Evolutionary conservation across 352 stramenopile genomes (phyloP), one percentile per base, ranked within the genome.

Genomic region (Phytopythium sindhum): DNA sequence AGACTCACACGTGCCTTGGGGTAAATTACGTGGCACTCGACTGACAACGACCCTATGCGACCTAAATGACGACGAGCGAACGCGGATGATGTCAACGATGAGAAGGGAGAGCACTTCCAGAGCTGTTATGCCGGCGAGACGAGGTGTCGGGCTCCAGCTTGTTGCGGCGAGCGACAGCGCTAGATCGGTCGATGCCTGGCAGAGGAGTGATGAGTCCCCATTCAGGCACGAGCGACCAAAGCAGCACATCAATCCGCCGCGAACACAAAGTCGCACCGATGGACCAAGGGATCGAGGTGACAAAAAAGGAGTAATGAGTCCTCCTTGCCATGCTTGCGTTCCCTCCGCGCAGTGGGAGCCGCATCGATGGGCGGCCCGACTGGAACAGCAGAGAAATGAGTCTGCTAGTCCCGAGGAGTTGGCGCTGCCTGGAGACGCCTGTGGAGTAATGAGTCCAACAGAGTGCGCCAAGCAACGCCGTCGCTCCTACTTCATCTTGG

Each of bases 361-460:
- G 14, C 39, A 45, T 14, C 33, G 33, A 39, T 39, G 33, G 33
- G 14, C 33, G 33, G 1, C 33, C 10, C 21, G 42, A 50, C 42
- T 6, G 4, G 42, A 21, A 24, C 42, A 26, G 45, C 23, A 29
- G 45, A 52, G 45, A 3, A 31, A 52, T 52, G 45, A 52, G 45
- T 52, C 45, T 12, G 45, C 45, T 52, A 23, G 45, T 28, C 45
- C 23, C 45, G 0, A 26, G 14, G 42, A 6, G 17, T 17, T 15
- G 21, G 42, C 42, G 21, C 42, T 50, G 42, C 21, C 42, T 24
- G 21, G 45, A 11, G 11, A 14, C 23, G n/a, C 6, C 12, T 19
- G 45, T 52, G 45, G 45, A 52, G 45, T 52, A 52, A 52, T 52
- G 45, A 52, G 45, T 52, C 45, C 45, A 31, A 24, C 8, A 15